Percentiles rank a stretch among this genome's conserved stretches.
phyloP scores from a whole-genome alignment of 2,329 filamentous ascomycete species.

The Ophioceras dolichostomum region DNA sequence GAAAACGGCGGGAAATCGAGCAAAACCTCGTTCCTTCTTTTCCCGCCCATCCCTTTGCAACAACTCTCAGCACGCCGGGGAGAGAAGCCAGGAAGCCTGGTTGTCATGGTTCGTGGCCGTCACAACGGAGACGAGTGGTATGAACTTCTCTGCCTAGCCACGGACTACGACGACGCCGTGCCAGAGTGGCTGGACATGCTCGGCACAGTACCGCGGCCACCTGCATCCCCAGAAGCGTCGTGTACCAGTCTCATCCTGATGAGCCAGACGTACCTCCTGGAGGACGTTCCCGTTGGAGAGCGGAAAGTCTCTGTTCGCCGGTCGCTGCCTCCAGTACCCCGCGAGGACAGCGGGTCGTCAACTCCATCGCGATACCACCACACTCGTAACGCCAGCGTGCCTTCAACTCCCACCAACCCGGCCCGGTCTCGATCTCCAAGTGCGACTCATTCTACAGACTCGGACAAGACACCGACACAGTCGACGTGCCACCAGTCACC shows the following conservation, averaged over 20 bases:
- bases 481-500: slow-evolving; percentile 12
- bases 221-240: slow-evolving; percentile 14
- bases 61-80: slow-evolving; percentile 72
- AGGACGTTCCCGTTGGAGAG: slow-evolving; percentile 26
- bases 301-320: slow-evolving; percentile 15
- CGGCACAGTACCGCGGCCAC: slow-evolving; percentile 36
- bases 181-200: slow-evolving; percentile 83
- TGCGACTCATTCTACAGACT: slow-evolving; percentile 5
- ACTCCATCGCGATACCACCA: slow-evolving; percentile 23
- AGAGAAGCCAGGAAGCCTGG: slow-evolving; percentile 55
- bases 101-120: slow-evolving; percentile 74
- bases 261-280: slow-evolving; percentile 3
- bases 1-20: slow-evolving; percentile 58
- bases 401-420: slow-evolving; percentile 12
- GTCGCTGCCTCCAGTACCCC: slow-evolving; percentile 9
- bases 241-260: slow-evolving; percentile 9
- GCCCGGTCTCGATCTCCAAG: not conserved
- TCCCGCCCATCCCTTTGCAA: slow-evolving; percentile 68
- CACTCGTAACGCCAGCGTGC: slow-evolving; percentile 13
- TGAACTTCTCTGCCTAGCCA: slow-evolving; percentile 67
- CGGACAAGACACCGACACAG: slow-evolving; percentile 25
- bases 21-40: slow-evolving; percentile 68
- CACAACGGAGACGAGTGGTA: slow-evolving; percentile 59
- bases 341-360: slow-evolving; percentile 8
- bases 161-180: slow-evolving; percentile 65